phyloP scores from a whole-genome alignment of 202 grass and related monocot species.

The Brachypodium distachyon region DNA sequence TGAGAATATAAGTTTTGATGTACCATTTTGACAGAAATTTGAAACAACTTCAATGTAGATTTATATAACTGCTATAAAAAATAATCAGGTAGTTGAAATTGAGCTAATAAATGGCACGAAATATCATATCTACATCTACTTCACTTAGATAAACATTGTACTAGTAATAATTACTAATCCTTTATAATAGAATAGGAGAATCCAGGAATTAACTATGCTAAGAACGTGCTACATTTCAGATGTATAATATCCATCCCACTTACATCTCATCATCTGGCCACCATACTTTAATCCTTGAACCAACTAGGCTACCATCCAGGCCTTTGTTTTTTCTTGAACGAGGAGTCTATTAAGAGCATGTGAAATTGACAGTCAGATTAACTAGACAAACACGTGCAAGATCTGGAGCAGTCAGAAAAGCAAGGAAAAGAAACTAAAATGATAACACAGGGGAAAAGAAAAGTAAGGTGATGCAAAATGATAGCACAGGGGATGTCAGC shows the following conservation, averaged over 20 bases:
- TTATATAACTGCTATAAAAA: neutral
- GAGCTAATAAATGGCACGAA: neutral
- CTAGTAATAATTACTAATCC: neutral
- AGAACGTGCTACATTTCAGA: neutral
- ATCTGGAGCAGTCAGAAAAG: neutral
- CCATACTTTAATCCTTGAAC: slow-evolving; percentile 82
- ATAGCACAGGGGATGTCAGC: neutral
- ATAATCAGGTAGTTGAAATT: neutral
- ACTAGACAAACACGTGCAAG: neutral
- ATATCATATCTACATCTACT: neutral
- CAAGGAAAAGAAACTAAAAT: neutral
- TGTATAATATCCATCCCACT: slow-evolving; percentile 19
- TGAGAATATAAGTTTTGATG: neutral
- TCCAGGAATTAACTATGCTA: neutral
- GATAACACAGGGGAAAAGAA: neutral
- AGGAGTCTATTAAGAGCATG: slow-evolving; percentile 17
- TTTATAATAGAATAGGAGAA: slow-evolving; percentile 5
- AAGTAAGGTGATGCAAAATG: neutral
- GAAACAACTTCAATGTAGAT: neutral
- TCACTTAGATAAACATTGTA: neutral
- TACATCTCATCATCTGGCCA: slow-evolving; percentile 89
- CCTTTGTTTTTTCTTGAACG: slow-evolving; percentile 51
- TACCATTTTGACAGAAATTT: neutral
- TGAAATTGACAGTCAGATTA: slow-evolving; percentile 9
- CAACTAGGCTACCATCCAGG: slow-evolving; percentile 52